Evolutionary conservation across 805 yeast genomes (phyloP), one percentile per base, ranked within the genome.

Genomic region (Kuraishia capsulata): DNA sequence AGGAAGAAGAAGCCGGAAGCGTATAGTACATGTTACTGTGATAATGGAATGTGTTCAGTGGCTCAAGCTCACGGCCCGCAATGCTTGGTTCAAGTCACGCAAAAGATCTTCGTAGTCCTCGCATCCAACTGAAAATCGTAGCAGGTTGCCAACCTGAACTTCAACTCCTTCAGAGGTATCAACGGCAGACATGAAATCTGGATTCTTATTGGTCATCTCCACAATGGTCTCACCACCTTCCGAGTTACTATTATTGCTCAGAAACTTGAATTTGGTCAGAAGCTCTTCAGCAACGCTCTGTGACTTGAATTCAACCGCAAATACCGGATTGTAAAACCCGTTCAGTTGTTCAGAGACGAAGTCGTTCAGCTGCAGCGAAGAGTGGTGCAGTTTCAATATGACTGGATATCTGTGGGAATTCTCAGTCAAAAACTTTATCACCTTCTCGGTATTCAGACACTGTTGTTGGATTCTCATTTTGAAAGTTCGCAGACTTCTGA

Each of bases 151-250:
- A 1, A 45, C 45, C 20, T 31, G 28, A 9, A 18, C 21, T 11
- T 33, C 28, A 18, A 26, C 32, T 9, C 20, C 33, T n/a, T 28
- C 18, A 9, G 18, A 17, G 13, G 20, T 21, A 19, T n/a, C 20
- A 21, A 20, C 5, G 20, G 39, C 19, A 20, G 34, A 38, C 35
- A 48, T 45, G 34, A 61, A 59, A 40, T 54, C 59, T 3, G 61
- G 56, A 20, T 59, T 50, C 11, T 52, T 49, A 43, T 64, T 45
- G 20, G 65, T 61, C 44, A 69, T 39, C 46, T 73, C 78, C 32
- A 73, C 73, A 42, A 73, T 61, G 26, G 77, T 71, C 48, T 73
- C 79, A 31, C 77, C 77, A 28, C 64, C 62, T 36, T 57, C 62
- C 23, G 68, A 50, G 35, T 69, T 67, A 5, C 71, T 67, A 25